Evolutionary conservation across 2,329 filamentous ascomycete species (phyloP).

Genomic region (Fusarium sp.): DNA sequence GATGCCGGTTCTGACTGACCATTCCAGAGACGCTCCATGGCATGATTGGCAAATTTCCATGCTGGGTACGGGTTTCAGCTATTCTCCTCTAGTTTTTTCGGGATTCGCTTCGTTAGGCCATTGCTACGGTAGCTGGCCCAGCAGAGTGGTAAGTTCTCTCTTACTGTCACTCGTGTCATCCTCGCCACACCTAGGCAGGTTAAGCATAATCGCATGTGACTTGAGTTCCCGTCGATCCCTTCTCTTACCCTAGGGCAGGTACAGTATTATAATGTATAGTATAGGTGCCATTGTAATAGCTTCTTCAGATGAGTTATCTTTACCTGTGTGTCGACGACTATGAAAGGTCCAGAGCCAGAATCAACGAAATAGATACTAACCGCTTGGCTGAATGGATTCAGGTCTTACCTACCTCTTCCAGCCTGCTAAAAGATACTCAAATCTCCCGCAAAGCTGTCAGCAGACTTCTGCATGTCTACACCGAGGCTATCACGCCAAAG

Average conservation of each 20-base stretch:
- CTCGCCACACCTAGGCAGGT: neutral
- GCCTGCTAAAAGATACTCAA: neutral
- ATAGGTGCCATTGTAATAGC: neutral
- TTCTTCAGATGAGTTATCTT: neutral
- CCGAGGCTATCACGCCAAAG: neutral
- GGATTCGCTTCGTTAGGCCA: neutral
- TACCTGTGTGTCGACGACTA: neutral
- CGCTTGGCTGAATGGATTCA: neutral
- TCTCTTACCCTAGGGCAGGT: neutral
- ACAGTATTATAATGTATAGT: neutral
- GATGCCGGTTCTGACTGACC: constrained; percentile 32
- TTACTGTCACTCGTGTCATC: neutral
- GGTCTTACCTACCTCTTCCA: neutral
- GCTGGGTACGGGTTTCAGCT: constrained; percentile 1
- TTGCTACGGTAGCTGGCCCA: neutral
- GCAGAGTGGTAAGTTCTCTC: neutral
- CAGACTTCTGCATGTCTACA: neutral
- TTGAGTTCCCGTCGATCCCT: neutral
- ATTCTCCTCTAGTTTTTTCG: neutral
- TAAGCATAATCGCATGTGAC: constrained; percentile 1
- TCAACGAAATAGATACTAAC: neutral
- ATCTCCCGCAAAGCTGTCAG: neutral
- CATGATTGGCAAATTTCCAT: constrained; percentile 13
- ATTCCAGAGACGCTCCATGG: constrained; percentile 8
- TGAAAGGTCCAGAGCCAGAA: neutral